Percentiles rank a stretch among this genome's conserved stretches.
Evolutionary conservation across 2,329 filamentous ascomycete species (phyloP).

Genomic region (Byssochlamys sp.): DNA sequence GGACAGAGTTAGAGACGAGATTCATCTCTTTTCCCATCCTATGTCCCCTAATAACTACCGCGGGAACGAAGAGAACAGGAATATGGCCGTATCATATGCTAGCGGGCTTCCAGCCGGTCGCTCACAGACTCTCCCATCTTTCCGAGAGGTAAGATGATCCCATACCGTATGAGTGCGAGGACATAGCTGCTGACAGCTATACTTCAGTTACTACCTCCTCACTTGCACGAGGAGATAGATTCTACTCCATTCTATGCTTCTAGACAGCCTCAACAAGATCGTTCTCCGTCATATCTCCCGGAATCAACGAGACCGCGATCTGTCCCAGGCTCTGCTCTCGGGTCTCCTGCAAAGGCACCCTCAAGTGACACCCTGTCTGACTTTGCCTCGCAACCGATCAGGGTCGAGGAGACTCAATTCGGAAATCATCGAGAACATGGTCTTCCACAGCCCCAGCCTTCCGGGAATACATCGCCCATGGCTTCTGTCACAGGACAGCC

Average conservation of each 20-base stretch:
- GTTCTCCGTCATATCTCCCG: slow-evolving; percentile 16
- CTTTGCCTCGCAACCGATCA: slow-evolving; percentile 12
- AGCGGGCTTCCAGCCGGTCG: slow-evolving; percentile 23
- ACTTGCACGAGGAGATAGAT: slow-evolving; percentile 35
- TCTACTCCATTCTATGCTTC: slow-evolving; percentile 26
- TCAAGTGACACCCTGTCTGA: slow-evolving; percentile 17
- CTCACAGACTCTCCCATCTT: slow-evolving; percentile 27
- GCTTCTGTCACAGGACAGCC: not conserved
- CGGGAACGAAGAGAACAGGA: slow-evolving; percentile 22
- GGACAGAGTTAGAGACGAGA: not conserved
- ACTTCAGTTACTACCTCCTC: slow-evolving; percentile 28
- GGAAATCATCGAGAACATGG: not conserved
- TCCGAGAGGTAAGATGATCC: slow-evolving; percentile 25
- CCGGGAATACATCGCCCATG: slow-evolving; percentile 1
- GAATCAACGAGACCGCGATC: slow-evolving; percentile 23
- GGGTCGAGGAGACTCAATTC: slow-evolving; percentile 3
- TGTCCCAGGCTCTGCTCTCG: slow-evolving; percentile 14
- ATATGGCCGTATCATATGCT: slow-evolving; percentile 32
- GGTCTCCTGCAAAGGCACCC: slow-evolving; percentile 12
- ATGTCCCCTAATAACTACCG: slow-evolving; percentile 26
- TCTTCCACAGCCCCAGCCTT: slow-evolving; percentile 1
- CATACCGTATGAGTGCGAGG: too few relatives aligned
- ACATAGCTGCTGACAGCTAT: slow-evolving; percentile 5
- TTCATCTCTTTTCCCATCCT: slow-evolving; percentile 13
- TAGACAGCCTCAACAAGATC: slow-evolving; percentile 20